Evolutionary conservation across 371 early-diverging fungal species (phyloP).

Genomic region (Choanephora cucurbitarum): DNA sequence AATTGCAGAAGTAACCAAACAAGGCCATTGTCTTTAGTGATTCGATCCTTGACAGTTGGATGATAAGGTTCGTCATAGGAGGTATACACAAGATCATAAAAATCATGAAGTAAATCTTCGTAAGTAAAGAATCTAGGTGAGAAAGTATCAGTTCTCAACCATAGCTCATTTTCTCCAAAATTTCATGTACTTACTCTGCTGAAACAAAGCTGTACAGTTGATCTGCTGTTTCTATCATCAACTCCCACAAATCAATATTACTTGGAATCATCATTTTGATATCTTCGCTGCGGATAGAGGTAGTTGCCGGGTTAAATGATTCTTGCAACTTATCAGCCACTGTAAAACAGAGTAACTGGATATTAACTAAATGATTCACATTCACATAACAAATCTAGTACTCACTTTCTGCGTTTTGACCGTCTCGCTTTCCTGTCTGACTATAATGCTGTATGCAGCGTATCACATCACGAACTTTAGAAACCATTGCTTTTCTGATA

Average conservation of each 20-base stretch:
- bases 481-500: conserved; percentile 69
- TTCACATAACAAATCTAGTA: background rate
- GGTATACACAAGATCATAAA: conserved; percentile 62
- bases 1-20: conserved; percentile 76
- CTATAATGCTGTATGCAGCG: conserved; percentile 62
- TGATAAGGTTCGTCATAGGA: conserved; percentile 50
- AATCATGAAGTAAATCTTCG: conserved; percentile 65
- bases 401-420: conserved; percentile 15
- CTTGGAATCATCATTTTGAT: conserved; percentile 69
- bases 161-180: background rate
- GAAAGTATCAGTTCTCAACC: too few relatives aligned
- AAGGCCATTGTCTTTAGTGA: conserved; percentile 74
- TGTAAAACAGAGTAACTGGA: background rate
- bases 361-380: too few relatives aligned
- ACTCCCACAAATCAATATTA: conserved; percentile 72
- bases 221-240: conserved; percentile 78
- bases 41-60: conserved; percentile 39
- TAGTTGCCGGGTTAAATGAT: conserved; percentile 22
- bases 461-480: conserved; percentile 67
- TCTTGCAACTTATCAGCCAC: conserved; percentile 13
- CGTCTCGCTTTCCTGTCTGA: conserved; percentile 16
- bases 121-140: conserved; percentile 63
- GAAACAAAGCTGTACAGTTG: conserved; percentile 78
- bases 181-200: conserved; percentile 54
- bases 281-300: conserved; percentile 34